Conservation (phyloP, 2,329 filamentous ascomycete species). For the Phoma sp. region DNA sequence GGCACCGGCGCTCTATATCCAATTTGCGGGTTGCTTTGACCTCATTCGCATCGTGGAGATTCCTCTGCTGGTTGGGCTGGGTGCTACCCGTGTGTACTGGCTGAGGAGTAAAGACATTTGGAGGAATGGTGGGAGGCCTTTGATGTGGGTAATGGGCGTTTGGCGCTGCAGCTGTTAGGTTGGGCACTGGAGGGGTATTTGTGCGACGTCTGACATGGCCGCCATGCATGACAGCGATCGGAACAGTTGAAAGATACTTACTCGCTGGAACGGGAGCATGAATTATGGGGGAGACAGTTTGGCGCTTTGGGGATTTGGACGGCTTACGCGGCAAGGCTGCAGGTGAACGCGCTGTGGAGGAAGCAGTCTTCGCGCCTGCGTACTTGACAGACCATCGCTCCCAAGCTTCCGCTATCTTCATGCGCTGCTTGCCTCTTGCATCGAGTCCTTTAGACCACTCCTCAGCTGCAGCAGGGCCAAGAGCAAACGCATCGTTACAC, state of each 20-base stretch:
- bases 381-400: slow-evolving; percentile 70
- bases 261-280: slow-evolving; percentile 43
- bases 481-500: slow-evolving; percentile 66
- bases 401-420: slow-evolving; percentile 71
- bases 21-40: slow-evolving; percentile 67
- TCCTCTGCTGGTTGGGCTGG: slow-evolving; percentile 54
- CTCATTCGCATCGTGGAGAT: slow-evolving; percentile 66
- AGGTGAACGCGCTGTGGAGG: slow-evolving; percentile 26
- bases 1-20: slow-evolving; percentile 75
- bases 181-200: slow-evolving; percentile 29
- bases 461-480: slow-evolving; percentile 71
- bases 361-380: slow-evolving; percentile 28
- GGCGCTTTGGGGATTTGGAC: slow-evolving; percentile 35
- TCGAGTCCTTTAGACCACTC: slow-evolving; percentile 82
- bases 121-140: slow-evolving; percentile 43
- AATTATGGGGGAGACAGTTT: slow-evolving; percentile 37
- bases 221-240: slow-evolving; percentile 20
- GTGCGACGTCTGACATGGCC: slow-evolving; percentile 24
- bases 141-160: slow-evolving; percentile 35
- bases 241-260: slow-evolving; percentile 38
- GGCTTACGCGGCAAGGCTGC: slow-evolving; percentile 24
- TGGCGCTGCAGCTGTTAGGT: slow-evolving; percentile 41
- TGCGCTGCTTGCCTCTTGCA: slow-evolving; percentile 64
- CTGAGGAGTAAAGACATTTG: slow-evolving; percentile 42
- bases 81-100: slow-evolving; percentile 28